Percentiles rank a stretch among this genome's conserved stretches.
These are phyloP conservation scores for Aspergillus ostianus DNA, from an alignment of 495 filamentous ascomycete species.

Conservation along the genomic window DNA sequence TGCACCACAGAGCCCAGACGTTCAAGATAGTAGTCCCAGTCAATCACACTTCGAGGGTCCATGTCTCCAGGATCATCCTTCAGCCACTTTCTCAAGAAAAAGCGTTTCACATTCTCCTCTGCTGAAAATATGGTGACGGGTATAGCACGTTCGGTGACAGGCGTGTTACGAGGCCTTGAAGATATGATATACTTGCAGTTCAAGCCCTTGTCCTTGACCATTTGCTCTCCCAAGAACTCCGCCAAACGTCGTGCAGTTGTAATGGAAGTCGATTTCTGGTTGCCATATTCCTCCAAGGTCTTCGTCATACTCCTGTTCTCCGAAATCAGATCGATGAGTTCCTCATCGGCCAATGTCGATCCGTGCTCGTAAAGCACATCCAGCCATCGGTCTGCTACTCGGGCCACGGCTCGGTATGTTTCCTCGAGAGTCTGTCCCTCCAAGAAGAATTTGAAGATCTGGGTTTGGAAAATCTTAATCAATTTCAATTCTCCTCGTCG, in stretches of 20 bases:
- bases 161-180: conserved; percentile 77
- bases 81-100: conserved; percentile 92
- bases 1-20: conserved; percentile 94
- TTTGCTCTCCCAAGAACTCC: conserved; percentile 95
- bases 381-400: conserved; percentile 93
- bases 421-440: conserved; percentile 83
- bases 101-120: conserved; percentile 78
- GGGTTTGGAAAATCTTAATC: conserved; percentile 99
- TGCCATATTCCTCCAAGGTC: conserved; percentile 91
- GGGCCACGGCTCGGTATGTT: conserved; percentile 89
- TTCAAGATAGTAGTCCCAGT: conserved; percentile 96
- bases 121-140: conserved; percentile 97
- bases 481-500: conserved; percentile 96
- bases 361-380: conserved; percentile 90
- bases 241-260: conserved; percentile 95
- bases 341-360: conserved; percentile 86
- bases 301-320: conserved; percentile 98
- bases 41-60: conserved; percentile 83
- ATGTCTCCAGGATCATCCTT: conserved; percentile 91
- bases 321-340: conserved; percentile 97
- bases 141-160: conserved; percentile 91
- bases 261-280: conserved; percentile 95
- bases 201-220: conserved; percentile 97
- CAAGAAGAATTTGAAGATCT: conserved; percentile 99
- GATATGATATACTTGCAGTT: conserved; percentile 99